A percentile compares a stretch with the other conserved stretches of the same genome.
Conservation (phyloP, 257 asterid genomes). For the Solanum appendiculatum region DNA sequence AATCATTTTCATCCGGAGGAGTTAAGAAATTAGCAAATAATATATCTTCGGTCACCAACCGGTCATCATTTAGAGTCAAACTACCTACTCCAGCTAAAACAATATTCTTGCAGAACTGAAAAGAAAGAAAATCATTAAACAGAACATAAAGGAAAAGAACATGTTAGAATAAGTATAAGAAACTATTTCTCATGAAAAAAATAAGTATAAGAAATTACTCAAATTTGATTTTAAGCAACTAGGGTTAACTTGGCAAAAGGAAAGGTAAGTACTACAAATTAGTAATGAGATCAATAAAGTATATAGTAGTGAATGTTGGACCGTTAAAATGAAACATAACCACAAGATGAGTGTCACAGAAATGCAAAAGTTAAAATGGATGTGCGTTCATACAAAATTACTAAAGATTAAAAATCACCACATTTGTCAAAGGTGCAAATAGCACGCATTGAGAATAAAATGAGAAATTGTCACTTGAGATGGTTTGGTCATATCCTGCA, state of each 20-base stretch:
- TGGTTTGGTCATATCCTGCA: background rate
- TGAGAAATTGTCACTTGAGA: background rate
- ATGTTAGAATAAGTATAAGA: background rate
- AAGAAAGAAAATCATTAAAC: background rate
- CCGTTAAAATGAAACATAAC: background rate
- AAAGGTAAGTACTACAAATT: background rate
- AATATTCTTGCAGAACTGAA: slow-evolving; percentile 94
- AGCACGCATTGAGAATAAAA: background rate
- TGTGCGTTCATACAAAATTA: background rate
- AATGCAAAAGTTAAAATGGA: background rate
- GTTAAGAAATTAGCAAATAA: slow-evolving; percentile 71
- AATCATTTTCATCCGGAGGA: slow-evolving; percentile 37
- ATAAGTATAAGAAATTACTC: background rate
- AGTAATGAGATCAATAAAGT: background rate
- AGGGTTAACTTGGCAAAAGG: background rate
- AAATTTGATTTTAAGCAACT: background rate
- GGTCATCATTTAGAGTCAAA: slow-evolving; percentile 78
- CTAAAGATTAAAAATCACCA: background rate
- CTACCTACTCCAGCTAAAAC: slow-evolving; percentile 98
- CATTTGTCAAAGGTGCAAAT: background rate
- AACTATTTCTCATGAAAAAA: background rate
- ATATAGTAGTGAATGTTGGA: background rate
- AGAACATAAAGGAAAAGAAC: background rate
- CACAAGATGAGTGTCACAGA: background rate
- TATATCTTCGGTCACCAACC: slow-evolving; percentile 51